Base-by-base conservation (phyloP, 2,329 filamentous ascomycete species). In the Rutstroemia sp. region DNA sequence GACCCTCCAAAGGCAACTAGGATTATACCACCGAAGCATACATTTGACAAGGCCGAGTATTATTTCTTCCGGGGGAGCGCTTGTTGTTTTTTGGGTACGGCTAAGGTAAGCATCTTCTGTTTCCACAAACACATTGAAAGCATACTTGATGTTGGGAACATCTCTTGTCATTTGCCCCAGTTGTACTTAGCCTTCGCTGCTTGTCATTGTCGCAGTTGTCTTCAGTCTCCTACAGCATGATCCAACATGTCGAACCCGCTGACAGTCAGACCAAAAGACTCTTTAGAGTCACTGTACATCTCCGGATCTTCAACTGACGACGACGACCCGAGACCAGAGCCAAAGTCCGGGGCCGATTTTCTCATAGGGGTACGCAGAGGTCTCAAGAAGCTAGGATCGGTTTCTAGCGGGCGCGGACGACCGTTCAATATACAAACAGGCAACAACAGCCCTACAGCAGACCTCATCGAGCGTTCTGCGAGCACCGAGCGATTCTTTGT, bases 211-310 rank as follows among this genome's bases (percentile, higher is more conserved):
- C 57, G 44, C 34, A 46, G 42, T 47, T 47, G 45, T 46, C 48
- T 37, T 55, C 23, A 23, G 23, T 56, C 55, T 56, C 58, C 44
- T 52, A 47, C 53, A 64, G 62, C 58, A 67, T 67, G 66, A 64
- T 51, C 62, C 54, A 65, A 58, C 57, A 69, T 69, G 66, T 54
- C 65, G 60, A 61, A 69, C 53, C 62, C 65, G 63, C 65, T 69
- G 57, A 69, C 63, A 57, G 61, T 63, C 58, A 61, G 61, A 57
- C 62, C 66, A 54, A 39, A 58, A 66, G 66, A 61, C 60, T 63
- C 64, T 55, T 56, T 62, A 60, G 65, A 67, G 54, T 65, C 63
- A 50, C 34, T 55, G 18, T 55, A 55, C 46, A 64, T 62, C 38
- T 63, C 63, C 53, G 64, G 62, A 38, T 55, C 55, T 21, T 57